Evolutionary conservation across 2,329 filamentous ascomycete genomes (phyloP).

Genomic region (Aspergillus sp.): DNA sequence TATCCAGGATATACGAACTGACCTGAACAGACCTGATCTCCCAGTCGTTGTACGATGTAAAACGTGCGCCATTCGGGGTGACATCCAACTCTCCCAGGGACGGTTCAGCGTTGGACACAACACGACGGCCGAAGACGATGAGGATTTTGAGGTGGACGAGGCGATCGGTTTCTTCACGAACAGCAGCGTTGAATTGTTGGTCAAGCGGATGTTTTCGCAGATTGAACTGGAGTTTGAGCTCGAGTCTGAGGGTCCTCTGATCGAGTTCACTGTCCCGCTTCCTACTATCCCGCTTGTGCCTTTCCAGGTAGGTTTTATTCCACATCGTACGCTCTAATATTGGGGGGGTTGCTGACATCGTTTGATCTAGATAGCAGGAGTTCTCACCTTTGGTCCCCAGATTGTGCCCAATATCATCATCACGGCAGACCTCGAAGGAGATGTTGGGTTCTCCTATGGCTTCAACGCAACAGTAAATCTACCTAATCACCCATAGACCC

Average conservation of each 20-base stretch:
- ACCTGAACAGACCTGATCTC: neutral
- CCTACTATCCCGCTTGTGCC: neutral
- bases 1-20: neutral
- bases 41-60: neutral
- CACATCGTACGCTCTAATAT: neutral
- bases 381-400: neutral
- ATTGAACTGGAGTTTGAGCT: constrained; percentile 3
- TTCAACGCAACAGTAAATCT: neutral
- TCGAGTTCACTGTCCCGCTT: neutral
- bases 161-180: neutral
- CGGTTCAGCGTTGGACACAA: neutral
- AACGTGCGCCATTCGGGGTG: constrained; percentile 1
- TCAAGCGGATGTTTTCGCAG: constrained; percentile 1
- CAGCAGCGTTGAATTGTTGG: neutral
- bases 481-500: neutral
- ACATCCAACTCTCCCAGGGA: neutral
- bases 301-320: neutral
- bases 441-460: constrained; percentile 2
- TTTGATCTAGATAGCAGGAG: neutral
- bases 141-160: neutral
- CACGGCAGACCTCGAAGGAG: neutral
- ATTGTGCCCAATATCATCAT: neutral
- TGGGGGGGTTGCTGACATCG: neutral
- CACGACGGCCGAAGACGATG: neutral
- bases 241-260: neutral